Percentiles rank a stretch among this genome's conserved stretches.
Conservation (phyloP, 495 filamentous ascomycete genomes). For the Hyaloscypha bicolor region DNA sequence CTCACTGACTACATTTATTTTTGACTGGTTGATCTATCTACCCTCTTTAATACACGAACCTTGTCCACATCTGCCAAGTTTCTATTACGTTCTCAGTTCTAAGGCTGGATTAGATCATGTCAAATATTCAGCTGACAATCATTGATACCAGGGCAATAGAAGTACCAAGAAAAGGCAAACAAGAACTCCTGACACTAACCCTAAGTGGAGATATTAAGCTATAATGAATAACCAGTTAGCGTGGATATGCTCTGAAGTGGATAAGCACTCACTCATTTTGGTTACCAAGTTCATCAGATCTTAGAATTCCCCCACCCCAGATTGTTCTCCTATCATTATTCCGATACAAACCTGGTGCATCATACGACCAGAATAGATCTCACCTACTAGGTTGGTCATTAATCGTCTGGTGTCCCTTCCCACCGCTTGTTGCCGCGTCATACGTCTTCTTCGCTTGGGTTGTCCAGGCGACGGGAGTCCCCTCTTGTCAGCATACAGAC, state of each 20-base stretch:
- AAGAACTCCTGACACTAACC: too few species aligned
- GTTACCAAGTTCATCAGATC: slow-evolving; percentile 26
- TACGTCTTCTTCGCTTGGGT: slow-evolving; percentile 22
- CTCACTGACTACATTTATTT: not conserved
- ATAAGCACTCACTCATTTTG: not conserved
- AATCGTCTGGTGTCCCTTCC: slow-evolving; percentile 14
- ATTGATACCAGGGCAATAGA: too few species aligned
- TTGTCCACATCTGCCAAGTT: too few species aligned
- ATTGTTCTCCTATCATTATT: slow-evolving; percentile 28
- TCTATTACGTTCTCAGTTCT: too few species aligned
- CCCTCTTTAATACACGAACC: too few species aligned
- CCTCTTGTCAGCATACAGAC: slow-evolving; percentile 32
- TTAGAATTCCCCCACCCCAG: slow-evolving; percentile 30
- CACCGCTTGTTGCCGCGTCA: slow-evolving; percentile 17
- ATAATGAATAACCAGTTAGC: too few species aligned
- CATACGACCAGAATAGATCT: slow-evolving; percentile 33
- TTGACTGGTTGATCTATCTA: not conserved
- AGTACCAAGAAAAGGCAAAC: too few species aligned
- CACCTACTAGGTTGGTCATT: slow-evolving; percentile 32
- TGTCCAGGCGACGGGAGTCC: slow-evolving; percentile 25
- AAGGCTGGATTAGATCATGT: too few species aligned
- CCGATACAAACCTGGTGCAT: slow-evolving; percentile 13
- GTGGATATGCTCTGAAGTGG: too few species aligned
- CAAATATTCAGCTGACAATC: too few species aligned
- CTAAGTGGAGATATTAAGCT: too few species aligned